Percentiles rank a stretch among this genome's conserved stretches.
phyloP scores from a whole-genome alignment of 2,329 filamentous ascomycete species.

The Dendrostoma leiphaemia region DNA sequence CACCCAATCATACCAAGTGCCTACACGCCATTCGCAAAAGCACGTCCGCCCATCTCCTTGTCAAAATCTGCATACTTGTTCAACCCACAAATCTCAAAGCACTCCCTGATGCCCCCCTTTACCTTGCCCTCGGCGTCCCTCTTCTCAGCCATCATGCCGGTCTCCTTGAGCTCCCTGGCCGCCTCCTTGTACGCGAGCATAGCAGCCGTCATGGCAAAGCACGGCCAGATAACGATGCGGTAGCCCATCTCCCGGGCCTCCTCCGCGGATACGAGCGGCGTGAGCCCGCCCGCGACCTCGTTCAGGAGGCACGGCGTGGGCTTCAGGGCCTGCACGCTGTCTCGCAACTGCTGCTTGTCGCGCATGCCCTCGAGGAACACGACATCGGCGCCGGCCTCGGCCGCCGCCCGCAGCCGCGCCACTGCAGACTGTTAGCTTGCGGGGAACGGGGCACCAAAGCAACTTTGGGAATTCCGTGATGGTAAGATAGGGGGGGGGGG shows the following conservation, averaged over 20 bases:
- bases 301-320: slow-evolving; percentile 32
- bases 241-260: slow-evolving; percentile 30
- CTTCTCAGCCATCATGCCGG: slow-evolving; percentile 28
- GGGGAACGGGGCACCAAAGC: too few species aligned
- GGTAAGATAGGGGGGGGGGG: too few species aligned
- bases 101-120: slow-evolving; percentile 26
- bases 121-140: slow-evolving; percentile 25
- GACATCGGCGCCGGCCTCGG: slow-evolving; percentile 56
- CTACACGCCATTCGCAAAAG: slow-evolving; percentile 27
- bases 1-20: too few species aligned
- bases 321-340: slow-evolving; percentile 16
- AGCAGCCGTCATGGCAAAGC: slow-evolving; percentile 29
- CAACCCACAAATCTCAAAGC: slow-evolving; percentile 30
- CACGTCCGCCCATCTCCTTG: slow-evolving; percentile 27
- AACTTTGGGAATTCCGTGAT: too few species aligned
- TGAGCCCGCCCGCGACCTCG: slow-evolving; percentile 32
- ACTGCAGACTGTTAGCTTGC: too few species aligned
- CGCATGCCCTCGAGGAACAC: slow-evolving; percentile 59
- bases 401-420: slow-evolving; percentile 46
- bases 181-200: slow-evolving; percentile 30
- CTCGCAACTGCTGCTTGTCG: slow-evolving; percentile 40
- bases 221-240: slow-evolving; percentile 32
- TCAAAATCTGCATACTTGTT: slow-evolving; percentile 29
- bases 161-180: slow-evolving; percentile 29
- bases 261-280: slow-evolving; percentile 26